Evolutionary conservation across 805 yeast genomes (phyloP).

Genomic region (Deakozyma indianensis): DNA sequence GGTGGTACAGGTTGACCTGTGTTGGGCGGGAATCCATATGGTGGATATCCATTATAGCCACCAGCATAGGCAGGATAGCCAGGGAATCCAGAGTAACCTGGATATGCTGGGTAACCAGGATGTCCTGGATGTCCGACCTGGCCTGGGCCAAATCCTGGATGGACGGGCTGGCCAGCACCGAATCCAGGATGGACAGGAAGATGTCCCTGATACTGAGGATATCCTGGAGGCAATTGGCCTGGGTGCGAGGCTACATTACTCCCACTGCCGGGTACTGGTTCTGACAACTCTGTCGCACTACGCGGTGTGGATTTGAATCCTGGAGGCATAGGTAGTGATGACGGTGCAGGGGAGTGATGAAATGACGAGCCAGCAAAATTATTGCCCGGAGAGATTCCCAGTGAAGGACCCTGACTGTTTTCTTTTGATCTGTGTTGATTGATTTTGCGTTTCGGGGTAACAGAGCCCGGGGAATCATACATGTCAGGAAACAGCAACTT

Average conservation of each 20-base stretch:
- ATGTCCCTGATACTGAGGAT: too few relatives aligned
- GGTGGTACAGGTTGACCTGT: neutral
- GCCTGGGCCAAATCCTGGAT: too few relatives aligned
- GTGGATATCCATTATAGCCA: neutral
- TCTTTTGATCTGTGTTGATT: too few relatives aligned
- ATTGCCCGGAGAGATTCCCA: neutral
- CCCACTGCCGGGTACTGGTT: too few relatives aligned
- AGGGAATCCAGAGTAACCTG: neutral
- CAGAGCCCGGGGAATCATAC: neutral
- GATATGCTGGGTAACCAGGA: neutral
- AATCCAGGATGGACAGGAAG: too few relatives aligned
- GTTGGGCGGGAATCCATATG: neutral
- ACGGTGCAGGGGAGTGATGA: slow-evolving; percentile 1
- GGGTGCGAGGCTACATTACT: too few relatives aligned
- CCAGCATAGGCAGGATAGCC: neutral
- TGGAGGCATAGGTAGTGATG: neutral
- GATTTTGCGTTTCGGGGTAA: neutral
- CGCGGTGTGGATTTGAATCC: neutral
- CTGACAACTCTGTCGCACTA: too few relatives aligned
- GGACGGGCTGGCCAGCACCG: too few relatives aligned
- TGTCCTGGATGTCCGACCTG: neutral
- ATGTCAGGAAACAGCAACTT: neutral
- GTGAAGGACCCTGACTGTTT: too few relatives aligned
- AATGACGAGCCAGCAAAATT: neutral
- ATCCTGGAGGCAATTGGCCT: too few relatives aligned